Percentiles rank a stretch among this genome's conserved stretches.
phyloP scores from a whole-genome alignment of 108 stramenopile species.

The Cyclotella sp. region DNA sequence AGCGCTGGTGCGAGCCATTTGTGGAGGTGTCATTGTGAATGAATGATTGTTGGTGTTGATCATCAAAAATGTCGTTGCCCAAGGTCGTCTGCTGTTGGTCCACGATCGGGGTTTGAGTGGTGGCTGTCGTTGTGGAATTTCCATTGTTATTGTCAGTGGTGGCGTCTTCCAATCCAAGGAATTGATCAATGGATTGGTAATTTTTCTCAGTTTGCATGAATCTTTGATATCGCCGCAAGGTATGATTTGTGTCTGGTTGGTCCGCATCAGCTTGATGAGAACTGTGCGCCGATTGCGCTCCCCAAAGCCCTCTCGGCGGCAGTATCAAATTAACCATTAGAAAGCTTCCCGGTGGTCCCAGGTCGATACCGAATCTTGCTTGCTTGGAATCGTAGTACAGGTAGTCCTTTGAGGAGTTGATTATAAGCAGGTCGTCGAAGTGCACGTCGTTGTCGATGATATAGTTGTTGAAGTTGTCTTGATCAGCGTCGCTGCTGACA shows the following conservation, averaged over 20 bases:
- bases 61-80: neutral
- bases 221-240: neutral
- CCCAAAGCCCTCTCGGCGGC: conserved; percentile 14
- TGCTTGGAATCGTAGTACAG: conserved; percentile 38
- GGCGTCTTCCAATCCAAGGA: neutral
- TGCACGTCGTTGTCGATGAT: neutral
- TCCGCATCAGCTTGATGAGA: neutral
- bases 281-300: neutral
- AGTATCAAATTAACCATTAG: conserved; percentile 29
- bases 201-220: neutral
- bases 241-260: neutral
- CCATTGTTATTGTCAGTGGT: neutral
- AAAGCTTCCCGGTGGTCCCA: conserved; percentile 28
- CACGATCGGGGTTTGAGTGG: neutral
- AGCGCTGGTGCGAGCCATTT: neutral
- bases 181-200: conserved; percentile 2
- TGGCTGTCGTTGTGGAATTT: too few relatives aligned
- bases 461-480: neutral
- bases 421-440: conserved; percentile 7
- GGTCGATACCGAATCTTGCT: conserved; percentile 24
- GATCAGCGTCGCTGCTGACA: neutral
- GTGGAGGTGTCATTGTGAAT: neutral
- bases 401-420: neutral
- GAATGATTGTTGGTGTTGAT: neutral
- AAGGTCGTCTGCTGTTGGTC: neutral